phyloP scores from a whole-genome alignment of 352 stramenopile species.

The Phytophthora citricola region DNA sequence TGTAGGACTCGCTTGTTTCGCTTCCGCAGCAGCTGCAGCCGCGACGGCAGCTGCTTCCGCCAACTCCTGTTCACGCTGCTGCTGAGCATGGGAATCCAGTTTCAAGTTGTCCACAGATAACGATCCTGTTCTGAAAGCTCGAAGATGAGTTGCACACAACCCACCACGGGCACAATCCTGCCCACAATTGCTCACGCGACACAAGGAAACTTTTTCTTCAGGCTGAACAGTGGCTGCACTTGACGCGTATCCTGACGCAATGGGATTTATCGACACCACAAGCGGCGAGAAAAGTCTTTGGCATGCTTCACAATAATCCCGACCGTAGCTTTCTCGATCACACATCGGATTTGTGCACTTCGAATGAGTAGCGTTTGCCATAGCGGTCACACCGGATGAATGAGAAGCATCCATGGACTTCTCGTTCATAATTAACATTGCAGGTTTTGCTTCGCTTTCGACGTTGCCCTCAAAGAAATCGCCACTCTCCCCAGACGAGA shows the following conservation, averaged over 20 bases:
- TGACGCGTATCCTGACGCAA: conserved; percentile 20
- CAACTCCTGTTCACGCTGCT: conserved; percentile 32
- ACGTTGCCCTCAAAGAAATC: conserved; percentile 13
- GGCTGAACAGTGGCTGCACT: conserved; percentile 19
- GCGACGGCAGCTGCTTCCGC: conserved; percentile 24
- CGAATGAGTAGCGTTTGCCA: conserved; percentile 10
- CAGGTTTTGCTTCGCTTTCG: conserved; percentile 41
- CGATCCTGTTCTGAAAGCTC: conserved; percentile 50
- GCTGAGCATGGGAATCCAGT: conserved; percentile 44
- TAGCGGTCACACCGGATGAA: conserved; percentile 21
- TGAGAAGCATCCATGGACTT: conserved; percentile 20
- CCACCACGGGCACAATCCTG: conserved; percentile 37
- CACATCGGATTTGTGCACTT: conserved; percentile 73
- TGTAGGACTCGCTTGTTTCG: conserved; percentile 22
- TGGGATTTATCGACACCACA: conserved; percentile 47
- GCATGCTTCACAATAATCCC: conserved; percentile 68
- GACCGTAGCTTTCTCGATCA: conserved; percentile 54
- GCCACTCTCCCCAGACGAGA: conserved; percentile 9
- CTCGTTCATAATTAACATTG: conserved; percentile 24
- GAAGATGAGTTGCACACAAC: conserved; percentile 58
- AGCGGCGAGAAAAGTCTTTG: conserved; percentile 67
- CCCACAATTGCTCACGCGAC: conserved; percentile 52
- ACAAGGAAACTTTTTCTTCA: conserved; percentile 33
- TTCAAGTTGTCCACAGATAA: conserved; percentile 72
- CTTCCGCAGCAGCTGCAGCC: conserved; percentile 13